phyloP scores from a whole-genome alignment of 1,284 basidiomycete species.

The Peniophora sp. region DNA sequence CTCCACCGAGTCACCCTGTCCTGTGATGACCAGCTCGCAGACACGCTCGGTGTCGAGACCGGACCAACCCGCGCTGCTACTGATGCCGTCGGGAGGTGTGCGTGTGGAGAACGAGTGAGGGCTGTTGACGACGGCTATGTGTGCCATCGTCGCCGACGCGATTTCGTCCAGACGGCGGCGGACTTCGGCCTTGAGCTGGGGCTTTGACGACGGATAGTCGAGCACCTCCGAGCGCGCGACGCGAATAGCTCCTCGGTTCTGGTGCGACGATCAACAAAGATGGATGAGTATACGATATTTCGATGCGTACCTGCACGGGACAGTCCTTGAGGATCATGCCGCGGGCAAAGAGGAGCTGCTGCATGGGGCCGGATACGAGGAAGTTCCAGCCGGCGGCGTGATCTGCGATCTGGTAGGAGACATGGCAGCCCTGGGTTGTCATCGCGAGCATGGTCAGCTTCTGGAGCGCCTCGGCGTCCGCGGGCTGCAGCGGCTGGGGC shows the following conservation, averaged over 20 bases:
- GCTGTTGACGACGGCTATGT: conserved; percentile 85
- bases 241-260: conserved; percentile 83
- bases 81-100: conserved; percentile 70
- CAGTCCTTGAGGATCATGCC: conserved; percentile 86
- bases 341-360: conserved; percentile 87
- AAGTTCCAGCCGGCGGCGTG: conserved; percentile 79
- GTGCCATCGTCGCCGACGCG: conserved; percentile 79
- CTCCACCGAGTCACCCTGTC: conserved; percentile 84
- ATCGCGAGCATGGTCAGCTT: conserved; percentile 76
- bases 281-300: neutral
- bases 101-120: conserved; percentile 63
- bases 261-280: conserved; percentile 9
- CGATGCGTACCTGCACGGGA: conserved; percentile 63
- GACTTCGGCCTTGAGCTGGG: conserved; percentile 83
- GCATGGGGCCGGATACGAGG: conserved; percentile 84
- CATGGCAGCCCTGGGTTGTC: conserved; percentile 73
- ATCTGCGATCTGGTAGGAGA: conserved; percentile 71
- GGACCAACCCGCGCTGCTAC: conserved; percentile 67
- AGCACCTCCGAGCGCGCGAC: conserved; percentile 90
- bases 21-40: conserved; percentile 88
- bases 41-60: conserved; percentile 91
- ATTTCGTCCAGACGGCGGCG: conserved; percentile 87
- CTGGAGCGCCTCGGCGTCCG: conserved; percentile 70
- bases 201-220: conserved; percentile 74
- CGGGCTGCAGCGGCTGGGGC: conserved; percentile 26